Evolutionary conservation across 192 early-diverging fungal species (phyloP).

Genomic region (Helicostylum pulchrum): DNA sequence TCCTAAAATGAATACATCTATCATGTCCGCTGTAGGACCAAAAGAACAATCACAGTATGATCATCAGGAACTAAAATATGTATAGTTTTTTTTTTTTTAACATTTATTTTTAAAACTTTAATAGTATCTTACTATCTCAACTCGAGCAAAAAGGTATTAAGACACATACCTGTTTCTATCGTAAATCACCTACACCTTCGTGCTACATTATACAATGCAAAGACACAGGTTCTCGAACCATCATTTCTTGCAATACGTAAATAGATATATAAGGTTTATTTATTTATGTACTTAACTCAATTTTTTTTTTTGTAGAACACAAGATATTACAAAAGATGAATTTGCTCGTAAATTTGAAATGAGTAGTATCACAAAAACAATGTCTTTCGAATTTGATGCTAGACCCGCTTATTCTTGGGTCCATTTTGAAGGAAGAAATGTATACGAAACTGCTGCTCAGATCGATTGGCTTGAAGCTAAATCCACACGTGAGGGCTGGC

Average conservation of each 20-base stretch:
- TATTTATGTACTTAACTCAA: slow-evolving; percentile 25
- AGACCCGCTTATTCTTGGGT: slow-evolving; percentile 40
- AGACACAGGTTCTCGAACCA: slow-evolving; percentile 52
- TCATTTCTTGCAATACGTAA: slow-evolving; percentile 59
- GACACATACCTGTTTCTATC: slow-evolving; percentile 53
- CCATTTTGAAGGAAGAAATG: slow-evolving; percentile 67
- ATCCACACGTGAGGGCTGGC: slow-evolving; percentile 37
- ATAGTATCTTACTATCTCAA: too few relatives aligned
- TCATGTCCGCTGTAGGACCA: slow-evolving; percentile 51
- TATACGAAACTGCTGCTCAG: slow-evolving; percentile 46
- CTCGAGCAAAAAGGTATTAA: slow-evolving; percentile 16
- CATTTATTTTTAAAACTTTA: neutral
- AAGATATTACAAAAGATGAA: slow-evolving; percentile 57
- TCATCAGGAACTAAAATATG: neutral
- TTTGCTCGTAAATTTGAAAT: slow-evolving; percentile 45
- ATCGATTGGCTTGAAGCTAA: slow-evolving; percentile 52
- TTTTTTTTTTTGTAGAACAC: slow-evolving; percentile 26
- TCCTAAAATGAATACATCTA: slow-evolving; percentile 32
- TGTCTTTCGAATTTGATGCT: slow-evolving; percentile 11
- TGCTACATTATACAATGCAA: slow-evolving; percentile 57
- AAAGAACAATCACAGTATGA: slow-evolving; percentile 44
- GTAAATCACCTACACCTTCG: slow-evolving; percentile 28
- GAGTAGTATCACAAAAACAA: slow-evolving; percentile 21
- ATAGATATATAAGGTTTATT: neutral
- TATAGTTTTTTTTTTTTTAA: neutral